Conservation (phyloP, 805 yeast species). For the Kockiozyma suomiensis region DNA sequence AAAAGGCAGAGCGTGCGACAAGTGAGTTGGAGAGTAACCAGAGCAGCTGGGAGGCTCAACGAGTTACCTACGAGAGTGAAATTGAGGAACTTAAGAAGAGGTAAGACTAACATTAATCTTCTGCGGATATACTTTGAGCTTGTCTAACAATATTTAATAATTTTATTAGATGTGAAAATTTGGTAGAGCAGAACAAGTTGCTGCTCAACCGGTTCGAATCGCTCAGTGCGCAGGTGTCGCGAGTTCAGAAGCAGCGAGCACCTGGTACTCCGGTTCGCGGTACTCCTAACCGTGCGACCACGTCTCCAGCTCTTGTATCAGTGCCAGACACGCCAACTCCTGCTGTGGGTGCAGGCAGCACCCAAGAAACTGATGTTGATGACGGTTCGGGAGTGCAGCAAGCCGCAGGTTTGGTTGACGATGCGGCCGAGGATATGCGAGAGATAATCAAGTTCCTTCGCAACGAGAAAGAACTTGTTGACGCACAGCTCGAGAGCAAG, state of each 20-base stretch:
- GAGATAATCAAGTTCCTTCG: constrained; percentile 66
- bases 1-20: constrained; percentile 42
- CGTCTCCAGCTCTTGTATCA: no score
- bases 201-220: constrained; percentile 68
- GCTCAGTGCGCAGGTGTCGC: constrained; percentile 33
- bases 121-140: not conserved
- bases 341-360: not conserved
- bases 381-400: not conserved
- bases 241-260: constrained; percentile 13
- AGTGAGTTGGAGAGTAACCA: constrained; percentile 45
- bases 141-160: no score
- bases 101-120: no score
- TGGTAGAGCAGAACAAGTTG: constrained; percentile 67
- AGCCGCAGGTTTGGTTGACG: constrained; percentile 11
- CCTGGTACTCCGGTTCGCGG: constrained; percentile 14
- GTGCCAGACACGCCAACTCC: not conserved
- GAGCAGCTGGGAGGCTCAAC: constrained; percentile 53
- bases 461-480: constrained; percentile 72
- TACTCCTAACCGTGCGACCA: not conserved
- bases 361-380: constrained; percentile 6
- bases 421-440: constrained; percentile 42
- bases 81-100: constrained; percentile 51
- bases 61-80: constrained; percentile 50
- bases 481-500: constrained; percentile 57
- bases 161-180: constrained; percentile 53